Percentiles rank a stretch among this genome's conserved stretches.
These are phyloP conservation scores for Phytophthora rubi DNA, from an alignment of 352 stramenopile species.

Conservation along the genomic window DNA sequence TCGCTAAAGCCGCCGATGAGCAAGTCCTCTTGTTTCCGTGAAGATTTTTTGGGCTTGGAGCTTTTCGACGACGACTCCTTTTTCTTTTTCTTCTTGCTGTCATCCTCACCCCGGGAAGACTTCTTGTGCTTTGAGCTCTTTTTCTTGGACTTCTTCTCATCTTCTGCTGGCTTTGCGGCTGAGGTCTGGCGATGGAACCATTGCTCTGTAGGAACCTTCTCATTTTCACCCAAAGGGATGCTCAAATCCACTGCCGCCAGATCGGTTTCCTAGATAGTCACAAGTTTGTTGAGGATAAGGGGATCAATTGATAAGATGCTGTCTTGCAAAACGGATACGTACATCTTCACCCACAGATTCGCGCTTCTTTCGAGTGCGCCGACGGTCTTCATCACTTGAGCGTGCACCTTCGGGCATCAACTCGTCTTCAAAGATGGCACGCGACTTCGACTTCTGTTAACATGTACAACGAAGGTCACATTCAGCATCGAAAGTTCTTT, in stretches of 20 bases:
- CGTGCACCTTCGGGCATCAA: conserved; percentile 79
- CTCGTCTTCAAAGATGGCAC: conserved; percentile 71
- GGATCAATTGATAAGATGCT: background rate
- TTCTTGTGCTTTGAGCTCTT: conserved; percentile 60
- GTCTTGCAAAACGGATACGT: conserved; percentile 4
- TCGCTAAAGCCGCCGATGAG: conserved; percentile 57
- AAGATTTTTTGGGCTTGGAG: conserved; percentile 38
- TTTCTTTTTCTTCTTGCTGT: conserved; percentile 52
- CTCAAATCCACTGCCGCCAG: conserved; percentile 81
- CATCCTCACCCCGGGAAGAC: conserved; percentile 41
- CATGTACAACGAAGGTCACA: background rate
- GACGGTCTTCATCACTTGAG: conserved; percentile 75
- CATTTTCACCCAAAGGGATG: conserved; percentile 74
- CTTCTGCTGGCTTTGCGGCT: conserved; percentile 38
- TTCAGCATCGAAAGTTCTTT: background rate
- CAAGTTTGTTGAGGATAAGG: background rate
- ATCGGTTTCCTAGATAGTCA: conserved; percentile 55
- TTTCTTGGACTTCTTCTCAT: conserved; percentile 78
- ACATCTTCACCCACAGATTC: conserved; percentile 46
- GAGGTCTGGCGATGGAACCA: conserved; percentile 75
- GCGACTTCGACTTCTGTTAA: conserved; percentile 51
- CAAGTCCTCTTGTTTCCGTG: conserved; percentile 32
- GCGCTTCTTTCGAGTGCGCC: conserved; percentile 59
- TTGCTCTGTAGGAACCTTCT: conserved; percentile 81
- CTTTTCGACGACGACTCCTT: conserved; percentile 44